Evolutionary conservation across 2,329 filamentous ascomycete genomes (phyloP), one percentile per base, ranked within the genome.

Genomic region (Mollisiaceae sp.): DNA sequence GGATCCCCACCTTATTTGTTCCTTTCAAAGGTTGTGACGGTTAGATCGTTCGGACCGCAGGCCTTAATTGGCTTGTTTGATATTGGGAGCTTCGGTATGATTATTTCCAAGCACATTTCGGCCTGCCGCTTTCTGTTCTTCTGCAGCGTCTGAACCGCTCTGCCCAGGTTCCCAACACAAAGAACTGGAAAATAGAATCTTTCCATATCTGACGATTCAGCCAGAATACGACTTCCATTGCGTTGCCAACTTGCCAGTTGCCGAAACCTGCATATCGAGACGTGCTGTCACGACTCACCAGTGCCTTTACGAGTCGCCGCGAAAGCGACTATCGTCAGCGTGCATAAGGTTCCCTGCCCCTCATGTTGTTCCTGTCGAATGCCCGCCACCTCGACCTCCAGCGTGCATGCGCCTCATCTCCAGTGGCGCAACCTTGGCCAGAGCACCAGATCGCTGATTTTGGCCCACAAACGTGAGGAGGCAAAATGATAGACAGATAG

Each of bases 301-400:
- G 45, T 32, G 27, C 43, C 18, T 43, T 54, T 56, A 62, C 60
- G 60, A 62, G 60, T 56, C 38, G 60, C 50, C 14, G 27, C 27
- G 27, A 35, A 32, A 54, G 27, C 22, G 50, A 27, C 50, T 35
- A 32, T 41, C 35, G 60, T 63, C 60, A 63, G 60, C 60, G 39
- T 63, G 60, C 60, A 63, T 63, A 39, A 52, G 20, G 1, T 57
- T 50, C 54, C 60, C 39, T 22, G 22, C 54, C 60, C 60, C 39
- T 58, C 60, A 12, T 32, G n/a, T n/a, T 56, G 41, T 63, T 63
- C 38, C 60, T 63, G 38, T 62, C n/a, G 50, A 22, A 8, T n/a
- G 32, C 45, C 47, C 43, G 47, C 43, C 59, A 39, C 59, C 35
- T 39, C 59, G 24, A 35, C n/a, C 14, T 27, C n/a, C 22, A 27